A percentile compares a stretch with the other conserved stretches of the same genome.
phyloP scores from a whole-genome alignment of 306 rosid species.

The Pterocarpus macrocarpus region DNA sequence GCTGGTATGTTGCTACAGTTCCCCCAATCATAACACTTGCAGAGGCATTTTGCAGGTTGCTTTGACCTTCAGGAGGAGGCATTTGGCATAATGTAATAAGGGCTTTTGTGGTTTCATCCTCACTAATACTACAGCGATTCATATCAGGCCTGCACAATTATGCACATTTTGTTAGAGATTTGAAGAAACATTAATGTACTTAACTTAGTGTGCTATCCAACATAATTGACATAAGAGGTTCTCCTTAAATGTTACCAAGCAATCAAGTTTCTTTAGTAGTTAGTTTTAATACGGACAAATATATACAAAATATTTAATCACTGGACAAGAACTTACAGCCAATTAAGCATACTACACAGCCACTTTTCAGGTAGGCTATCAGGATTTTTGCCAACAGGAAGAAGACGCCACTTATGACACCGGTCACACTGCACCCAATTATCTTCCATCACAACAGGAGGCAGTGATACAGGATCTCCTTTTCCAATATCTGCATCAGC shows the following conservation, averaged over 20 bases:
- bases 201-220: conserved; percentile 15
- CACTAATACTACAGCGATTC: conserved; percentile 85
- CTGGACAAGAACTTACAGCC: conserved; percentile 91
- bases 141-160: conserved; percentile 79
- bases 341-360: conserved; percentile 90
- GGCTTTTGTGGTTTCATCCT: conserved; percentile 90
- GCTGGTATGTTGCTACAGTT: conserved; percentile 55
- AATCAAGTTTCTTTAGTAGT: background rate
- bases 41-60: conserved; percentile 55
- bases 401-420: conserved; percentile 96
- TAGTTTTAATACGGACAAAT: conserved; percentile 11
- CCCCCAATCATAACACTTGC: conserved; percentile 58
- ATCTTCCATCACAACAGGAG: conserved; percentile 60
- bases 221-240: conserved; percentile 24
- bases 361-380: conserved; percentile 90
- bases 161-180: conserved; percentile 40
- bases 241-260: conserved; percentile 27
- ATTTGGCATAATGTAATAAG: conserved; percentile 64
- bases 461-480: conserved; percentile 31
- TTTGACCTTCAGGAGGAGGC: conserved; percentile 71
- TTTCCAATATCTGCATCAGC: conserved; percentile 60
- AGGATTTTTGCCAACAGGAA: conserved; percentile 80
- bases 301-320: conserved; percentile 31
- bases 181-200: conserved; percentile 17
- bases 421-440: conserved; percentile 87